Evolutionary conservation across 108 stramenopile genomes (phyloP).

Genomic region (Skeletonema grethae): DNA sequence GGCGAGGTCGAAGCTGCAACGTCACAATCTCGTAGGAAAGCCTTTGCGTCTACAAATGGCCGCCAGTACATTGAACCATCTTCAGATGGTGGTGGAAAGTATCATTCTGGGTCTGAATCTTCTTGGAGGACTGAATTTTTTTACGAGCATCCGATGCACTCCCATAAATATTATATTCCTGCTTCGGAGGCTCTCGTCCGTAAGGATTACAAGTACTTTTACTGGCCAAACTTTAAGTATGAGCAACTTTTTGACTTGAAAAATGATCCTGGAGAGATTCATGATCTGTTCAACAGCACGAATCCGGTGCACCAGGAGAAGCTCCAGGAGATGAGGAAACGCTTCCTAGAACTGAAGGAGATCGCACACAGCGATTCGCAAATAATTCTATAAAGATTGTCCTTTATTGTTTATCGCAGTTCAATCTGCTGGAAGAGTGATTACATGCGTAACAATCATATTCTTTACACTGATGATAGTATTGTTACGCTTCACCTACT

Average conservation of each 20-base stretch:
- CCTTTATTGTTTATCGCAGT: not conserved
- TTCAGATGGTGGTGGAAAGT: constrained; percentile 43
- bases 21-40: constrained; percentile 31
- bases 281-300: constrained; percentile 61
- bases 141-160: constrained; percentile 69
- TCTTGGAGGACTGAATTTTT: constrained; percentile 81
- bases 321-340: constrained; percentile 45
- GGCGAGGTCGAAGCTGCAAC: constrained; percentile 17
- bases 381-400: constrained; percentile 19
- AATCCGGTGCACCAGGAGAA: constrained; percentile 36
- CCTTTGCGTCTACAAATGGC: constrained; percentile 10
- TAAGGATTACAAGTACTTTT: constrained; percentile 78
- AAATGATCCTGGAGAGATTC: constrained; percentile 78
- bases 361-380: constrained; percentile 40
- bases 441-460: not conserved
- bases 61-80: constrained; percentile 36
- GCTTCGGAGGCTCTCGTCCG: constrained; percentile 77
- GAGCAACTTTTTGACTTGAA: constrained; percentile 80
- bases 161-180: constrained; percentile 60
- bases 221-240: constrained; percentile 79
- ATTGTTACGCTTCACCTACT: not conserved
- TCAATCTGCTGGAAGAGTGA: not conserved
- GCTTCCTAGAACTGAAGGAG: constrained; percentile 46
- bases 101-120: constrained; percentile 45
- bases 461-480: not conserved